Conservation (phyloP, 225 moss, liverwort and hornwort genomes). For the Antitrichia curtipendula region DNA sequence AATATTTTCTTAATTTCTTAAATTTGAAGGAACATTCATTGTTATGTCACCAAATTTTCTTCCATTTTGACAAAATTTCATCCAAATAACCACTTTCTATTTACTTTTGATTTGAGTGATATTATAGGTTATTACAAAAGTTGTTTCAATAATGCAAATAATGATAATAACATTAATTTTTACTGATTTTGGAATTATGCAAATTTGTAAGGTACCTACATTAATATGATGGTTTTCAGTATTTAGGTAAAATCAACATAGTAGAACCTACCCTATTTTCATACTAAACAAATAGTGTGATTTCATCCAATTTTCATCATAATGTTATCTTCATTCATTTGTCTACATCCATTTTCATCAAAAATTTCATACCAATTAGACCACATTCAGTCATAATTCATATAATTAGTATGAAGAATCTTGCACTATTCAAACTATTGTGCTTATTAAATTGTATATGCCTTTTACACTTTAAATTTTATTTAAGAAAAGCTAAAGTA, state of each 20-base stretch:
- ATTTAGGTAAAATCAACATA: background rate
- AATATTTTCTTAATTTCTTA: background rate
- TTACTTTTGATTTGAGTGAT: background rate
- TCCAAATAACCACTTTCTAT: fast-evolving
- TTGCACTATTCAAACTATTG: background rate
- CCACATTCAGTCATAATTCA: background rate
- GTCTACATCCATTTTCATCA: background rate
- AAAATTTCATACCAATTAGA: background rate
- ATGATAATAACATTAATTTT: background rate
- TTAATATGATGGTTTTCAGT: background rate
- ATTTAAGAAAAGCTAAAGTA: background rate
- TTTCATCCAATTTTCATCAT: background rate
- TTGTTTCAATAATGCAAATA: background rate
- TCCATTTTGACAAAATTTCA: background rate
- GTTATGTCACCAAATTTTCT: too few species aligned
- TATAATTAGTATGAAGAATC: fast-evolving
- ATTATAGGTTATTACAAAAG: background rate
- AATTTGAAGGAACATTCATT: background rate
- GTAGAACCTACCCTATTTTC: background rate
- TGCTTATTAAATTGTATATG: background rate
- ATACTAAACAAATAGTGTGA: background rate
- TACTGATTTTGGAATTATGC: background rate
- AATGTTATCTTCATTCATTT: fast-evolving
- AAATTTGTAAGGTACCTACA: background rate
- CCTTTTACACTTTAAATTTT: background rate